Evolutionary conservation across 2,329 filamentous ascomycete species (phyloP).

Genomic region (Bretziella fagacearum): DNA sequence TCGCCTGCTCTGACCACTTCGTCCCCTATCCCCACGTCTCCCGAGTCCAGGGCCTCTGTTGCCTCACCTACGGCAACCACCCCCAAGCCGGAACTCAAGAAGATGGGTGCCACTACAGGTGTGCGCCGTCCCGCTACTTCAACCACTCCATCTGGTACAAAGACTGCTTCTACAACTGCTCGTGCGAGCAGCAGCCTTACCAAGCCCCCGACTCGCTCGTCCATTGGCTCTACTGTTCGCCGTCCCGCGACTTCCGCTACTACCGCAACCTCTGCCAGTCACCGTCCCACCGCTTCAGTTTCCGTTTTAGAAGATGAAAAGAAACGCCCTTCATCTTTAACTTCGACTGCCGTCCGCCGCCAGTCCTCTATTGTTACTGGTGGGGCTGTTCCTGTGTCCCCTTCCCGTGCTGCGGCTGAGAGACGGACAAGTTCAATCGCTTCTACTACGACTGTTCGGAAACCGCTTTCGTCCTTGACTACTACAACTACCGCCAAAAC

Average conservation of each 20-base stretch:
- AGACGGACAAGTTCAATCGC: slow-evolving; percentile 22
- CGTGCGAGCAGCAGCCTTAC: slow-evolving; percentile 26
- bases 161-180: slow-evolving; percentile 20
- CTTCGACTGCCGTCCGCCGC: slow-evolving; percentile 22
- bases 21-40: slow-evolving; percentile 19
- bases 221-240: slow-evolving; percentile 23
- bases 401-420: slow-evolving; percentile 21
- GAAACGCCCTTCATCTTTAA: slow-evolving; percentile 20
- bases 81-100: slow-evolving; percentile 23
- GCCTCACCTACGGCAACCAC: slow-evolving; percentile 13
- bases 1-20: slow-evolving; percentile 19
- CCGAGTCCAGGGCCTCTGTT: slow-evolving; percentile 21
- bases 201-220: slow-evolving; percentile 31
- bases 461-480: slow-evolving; percentile 11
- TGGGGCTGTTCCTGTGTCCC: slow-evolving; percentile 18
- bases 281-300: slow-evolving; percentile 31
- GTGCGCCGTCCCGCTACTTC: slow-evolving; percentile 22
- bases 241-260: slow-evolving; percentile 21
- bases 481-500: slow-evolving; percentile 2
- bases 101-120: slow-evolving; percentile 20
- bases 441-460: slow-evolving; percentile 21
- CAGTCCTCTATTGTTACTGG: slow-evolving; percentile 20
- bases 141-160: slow-evolving; percentile 19
- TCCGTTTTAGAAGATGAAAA: slow-evolving; percentile 36
- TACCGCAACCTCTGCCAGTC: slow-evolving; percentile 25